These are phyloP conservation scores for Suhomyces prunicola DNA, from an alignment of 805 yeast species.

Conservation along the genomic window DNA sequence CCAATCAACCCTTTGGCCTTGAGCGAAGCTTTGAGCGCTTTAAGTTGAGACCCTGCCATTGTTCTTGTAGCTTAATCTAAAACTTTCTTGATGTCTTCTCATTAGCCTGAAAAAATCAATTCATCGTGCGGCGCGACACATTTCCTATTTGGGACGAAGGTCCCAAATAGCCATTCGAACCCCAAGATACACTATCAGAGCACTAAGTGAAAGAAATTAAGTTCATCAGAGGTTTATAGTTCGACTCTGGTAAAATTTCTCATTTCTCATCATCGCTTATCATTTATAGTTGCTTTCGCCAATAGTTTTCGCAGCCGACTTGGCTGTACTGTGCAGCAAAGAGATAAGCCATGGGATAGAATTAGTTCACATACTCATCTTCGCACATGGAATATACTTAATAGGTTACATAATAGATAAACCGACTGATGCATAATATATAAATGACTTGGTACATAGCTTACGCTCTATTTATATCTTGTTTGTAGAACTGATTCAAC, in stretches of 20 bases:
- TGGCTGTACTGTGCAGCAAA: no score
- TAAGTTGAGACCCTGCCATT: slow-evolving; percentile 88
- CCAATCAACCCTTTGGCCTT: slow-evolving; percentile 84
- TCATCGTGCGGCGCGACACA: slow-evolving; percentile 4
- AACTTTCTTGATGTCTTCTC: background rate
- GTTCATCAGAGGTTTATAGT: no score
- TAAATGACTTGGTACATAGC: background rate
- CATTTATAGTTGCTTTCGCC: background rate
- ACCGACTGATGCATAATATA: background rate
- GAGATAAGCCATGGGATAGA: background rate
- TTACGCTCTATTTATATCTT: slow-evolving; percentile 25
- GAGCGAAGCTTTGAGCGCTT: slow-evolving; percentile 72
- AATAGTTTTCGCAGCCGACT: background rate
- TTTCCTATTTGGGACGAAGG: background rate
- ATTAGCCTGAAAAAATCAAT: background rate
- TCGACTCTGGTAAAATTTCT: background rate
- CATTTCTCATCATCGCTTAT: background rate
- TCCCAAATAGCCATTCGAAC: no score
- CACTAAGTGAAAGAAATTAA: no score
- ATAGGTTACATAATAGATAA: background rate
- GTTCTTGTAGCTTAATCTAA: background rate
- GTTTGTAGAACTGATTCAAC: slow-evolving; percentile 74
- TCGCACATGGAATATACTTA: no score
- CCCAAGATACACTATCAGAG: no score
- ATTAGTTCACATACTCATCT: background rate